Evolutionary conservation across 179 eudicot species (phyloP), one percentile per base, ranked within the genome.

Genomic region (Sideroxylon spinosum): DNA sequence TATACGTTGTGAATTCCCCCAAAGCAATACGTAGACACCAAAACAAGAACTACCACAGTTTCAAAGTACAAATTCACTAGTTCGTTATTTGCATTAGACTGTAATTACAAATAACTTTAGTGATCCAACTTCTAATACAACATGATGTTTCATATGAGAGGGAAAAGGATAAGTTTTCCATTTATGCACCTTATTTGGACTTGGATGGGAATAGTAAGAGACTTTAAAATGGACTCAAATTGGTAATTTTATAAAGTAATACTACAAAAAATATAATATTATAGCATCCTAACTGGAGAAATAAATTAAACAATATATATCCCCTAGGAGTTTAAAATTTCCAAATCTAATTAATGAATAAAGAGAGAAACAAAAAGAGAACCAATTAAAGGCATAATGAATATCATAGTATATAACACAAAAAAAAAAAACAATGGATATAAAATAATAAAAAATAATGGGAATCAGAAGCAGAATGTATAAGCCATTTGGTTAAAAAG

Each of bases 281-380:
- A n/a, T n/a, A n/a, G n/a, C n/a, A n/a, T n/a, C n/a, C n/a, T n/a
- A n/a, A n/a, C n/a, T n/a, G n/a, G n/a, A n/a, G n/a, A n/a, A n/a
- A n/a, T 3, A 3, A 32, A 32, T 32, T 32, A 32, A 1, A 3
- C 1, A 32, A 29, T 60, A 3, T 80, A 72, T 90, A 95, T 97
- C 95, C 91, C 80, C 85, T 91, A 4, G 98, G 97, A 6, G 97
- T 91, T 82, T 91, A 93, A 97, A 79, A 91, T 84, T 28, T 90
- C 85, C 80, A 87, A 77, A 87, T 95, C 98, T 93, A 84, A 59
- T 23, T 6, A 77, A 48, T 7, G 77, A 28, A 67, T 49, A 82
- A 9, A 67, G 14, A 73, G 13, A 28, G 44, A 37, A 6, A 37
- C 6, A 37, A 37, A 37, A 37, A 37, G 3, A 37, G 5, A 37